These are phyloP conservation scores for Viola odorata DNA, from an alignment of 345 rosid species.

Conservation along the genomic window DNA sequence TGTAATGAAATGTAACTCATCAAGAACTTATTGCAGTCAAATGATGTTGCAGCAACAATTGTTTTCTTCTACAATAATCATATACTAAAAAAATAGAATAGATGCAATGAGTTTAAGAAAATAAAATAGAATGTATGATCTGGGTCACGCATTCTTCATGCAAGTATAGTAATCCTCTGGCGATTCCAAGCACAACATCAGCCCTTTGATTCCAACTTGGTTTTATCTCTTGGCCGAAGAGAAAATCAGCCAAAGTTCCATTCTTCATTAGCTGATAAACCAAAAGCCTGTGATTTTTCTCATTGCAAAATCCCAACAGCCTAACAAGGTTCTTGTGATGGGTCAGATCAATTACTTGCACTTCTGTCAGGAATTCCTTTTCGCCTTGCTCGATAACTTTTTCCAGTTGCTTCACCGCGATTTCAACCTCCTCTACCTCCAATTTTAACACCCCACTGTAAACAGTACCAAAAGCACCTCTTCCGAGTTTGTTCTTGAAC, in stretches of 20 bases:
- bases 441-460: slow-evolving; percentile 1
- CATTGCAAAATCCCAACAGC: neutral
- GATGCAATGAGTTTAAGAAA: no score
- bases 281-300: neutral
- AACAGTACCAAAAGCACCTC: slow-evolving; percentile 33
- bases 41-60: no score
- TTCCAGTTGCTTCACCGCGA: slow-evolving; percentile 1
- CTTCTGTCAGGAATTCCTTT: slow-evolving; percentile 3
- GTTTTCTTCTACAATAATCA: no score
- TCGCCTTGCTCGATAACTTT: neutral
- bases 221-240: neutral
- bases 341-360: slow-evolving; percentile 1
- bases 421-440: no score
- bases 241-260: neutral
- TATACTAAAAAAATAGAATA: no score
- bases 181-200: neutral
- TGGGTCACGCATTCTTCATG: no score
- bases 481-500: slow-evolving; percentile 37
- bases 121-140: no score
- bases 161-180: neutral
- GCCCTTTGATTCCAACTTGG: neutral
- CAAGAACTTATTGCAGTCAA: no score
- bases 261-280: neutral
- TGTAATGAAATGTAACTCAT: no score
- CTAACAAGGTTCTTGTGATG: slow-evolving; percentile 5